Conservation (phyloP, 106 monocot species). For the Platanthera zijinensis region DNA sequence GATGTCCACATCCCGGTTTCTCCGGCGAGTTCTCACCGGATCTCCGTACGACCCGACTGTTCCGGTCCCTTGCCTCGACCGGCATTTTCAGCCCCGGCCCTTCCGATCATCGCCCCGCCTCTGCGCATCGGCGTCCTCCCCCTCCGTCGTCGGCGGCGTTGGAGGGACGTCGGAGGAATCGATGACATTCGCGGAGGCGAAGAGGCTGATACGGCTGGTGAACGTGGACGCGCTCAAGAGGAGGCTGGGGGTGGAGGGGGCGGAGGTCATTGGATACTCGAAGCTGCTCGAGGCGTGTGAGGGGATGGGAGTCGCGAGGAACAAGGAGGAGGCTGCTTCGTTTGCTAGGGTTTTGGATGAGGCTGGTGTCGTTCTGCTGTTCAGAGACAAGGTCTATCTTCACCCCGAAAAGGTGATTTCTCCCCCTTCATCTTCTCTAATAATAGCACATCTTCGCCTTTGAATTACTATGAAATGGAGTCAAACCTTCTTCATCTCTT, state of each 20-base stretch:
- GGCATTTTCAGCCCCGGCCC: conserved; percentile 12
- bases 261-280: conserved; percentile 64
- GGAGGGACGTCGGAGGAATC: background rate
- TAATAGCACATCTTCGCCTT: no score
- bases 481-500: no score
- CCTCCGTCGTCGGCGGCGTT: background rate
- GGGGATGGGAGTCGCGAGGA: conserved; percentile 48
- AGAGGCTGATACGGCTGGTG: conserved; percentile 70
- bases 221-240: conserved; percentile 82
- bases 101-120: background rate
- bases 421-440: no score
- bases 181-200: conserved; percentile 58
- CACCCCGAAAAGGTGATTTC: conserved; percentile 77
- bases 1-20: conserved; percentile 10
- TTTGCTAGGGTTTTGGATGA: conserved; percentile 75
- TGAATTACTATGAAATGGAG: no score
- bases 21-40: conserved; percentile 11
- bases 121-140: background rate
- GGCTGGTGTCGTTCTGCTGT: conserved; percentile 80
- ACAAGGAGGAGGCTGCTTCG: conserved; percentile 54
- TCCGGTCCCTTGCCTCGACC: background rate
- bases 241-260: conserved; percentile 50
- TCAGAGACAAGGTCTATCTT: conserved; percentile 82
- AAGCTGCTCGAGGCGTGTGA: conserved; percentile 68
- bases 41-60: background rate